Base-by-base conservation (phyloP, 306 rosid species). In the Pueraria montana region DNA sequence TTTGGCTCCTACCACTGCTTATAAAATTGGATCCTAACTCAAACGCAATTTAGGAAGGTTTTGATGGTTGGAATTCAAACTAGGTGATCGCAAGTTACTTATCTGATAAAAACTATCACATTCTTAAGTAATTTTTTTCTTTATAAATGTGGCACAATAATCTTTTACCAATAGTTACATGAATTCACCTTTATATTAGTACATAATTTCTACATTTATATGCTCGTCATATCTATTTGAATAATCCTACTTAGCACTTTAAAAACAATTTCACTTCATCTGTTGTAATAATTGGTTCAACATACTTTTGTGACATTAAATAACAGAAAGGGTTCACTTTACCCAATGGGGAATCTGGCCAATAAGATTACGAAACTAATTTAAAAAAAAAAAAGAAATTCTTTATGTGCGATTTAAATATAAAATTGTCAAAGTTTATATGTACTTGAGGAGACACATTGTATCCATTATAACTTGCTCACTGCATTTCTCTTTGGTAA, bases 391-490 rank as follows among this genome's bases (percentile, higher is more conserved):
- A n/a, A 42, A 20, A n/a, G n/a, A n/a, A n/a, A n/a, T n/a, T 0
- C 34, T 21, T 40, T 4, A 67, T 42, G 7, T 42, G 43, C 9
- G 20, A 45, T 24, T 24, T 23, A 42, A 36, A 38, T 56, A 56
- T 55, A 75, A 56, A 74, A 56, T 36, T 56, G 80, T 75, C 52
- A 74, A 58, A 24, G 26, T 58, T 55, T 8, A 36, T 76, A 43
- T 42, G 58, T 62, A 62, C 49, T 53, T 76, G 13, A 0, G 43
- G 18, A 76, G 56, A 58, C 80, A 59, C 6, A 21, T 40, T 6
- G 53, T 7, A 62, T 77, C 45, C 34, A 78, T 11, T 30, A 24
- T 24, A 71, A 8, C 45, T 48, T 8, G n/a, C 9, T 48, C 38
- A 18, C 17, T 30, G 17, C 2, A 49, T 16, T 48, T 48, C 21